Evolutionary conservation across 768 basidiomycete species (phyloP).

Genomic region (Cyclocybe aegerita): DNA sequence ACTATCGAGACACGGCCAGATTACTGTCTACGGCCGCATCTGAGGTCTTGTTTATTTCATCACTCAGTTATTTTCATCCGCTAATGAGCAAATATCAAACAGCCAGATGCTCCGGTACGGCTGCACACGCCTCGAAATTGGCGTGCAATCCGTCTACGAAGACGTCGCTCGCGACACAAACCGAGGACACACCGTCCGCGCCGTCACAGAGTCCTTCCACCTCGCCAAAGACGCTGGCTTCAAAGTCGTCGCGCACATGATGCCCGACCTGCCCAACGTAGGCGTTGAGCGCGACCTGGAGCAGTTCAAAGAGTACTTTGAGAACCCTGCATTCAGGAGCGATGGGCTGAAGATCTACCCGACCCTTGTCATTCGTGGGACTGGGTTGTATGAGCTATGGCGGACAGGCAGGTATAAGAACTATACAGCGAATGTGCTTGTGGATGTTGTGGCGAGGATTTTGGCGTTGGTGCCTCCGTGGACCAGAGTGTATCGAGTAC

Average conservation of each 20-base stretch:
- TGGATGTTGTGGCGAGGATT: conserved; percentile 95
- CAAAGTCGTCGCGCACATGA: conserved; percentile 99
- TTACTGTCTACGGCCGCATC: conserved; percentile 95
- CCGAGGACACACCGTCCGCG: conserved; percentile 96
- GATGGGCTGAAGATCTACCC: conserved; percentile 99
- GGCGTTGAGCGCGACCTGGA: conserved; percentile 96
- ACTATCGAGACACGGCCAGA: conserved; percentile 99
- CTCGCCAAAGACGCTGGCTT: conserved; percentile 98
- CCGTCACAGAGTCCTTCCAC: conserved; percentile 96
- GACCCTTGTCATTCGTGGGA: conserved; percentile 95
- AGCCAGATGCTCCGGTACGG: conserved; percentile 99
- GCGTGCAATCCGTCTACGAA: conserved; percentile 98
- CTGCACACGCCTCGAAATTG: conserved; percentile 97
- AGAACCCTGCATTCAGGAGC: conserved; percentile 95
- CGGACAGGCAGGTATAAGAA: conserved; percentile 97
- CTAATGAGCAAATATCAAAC: not conserved
- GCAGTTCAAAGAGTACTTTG: conserved; percentile 99
- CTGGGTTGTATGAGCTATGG: conserved; percentile 95
- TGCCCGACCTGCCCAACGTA: conserved; percentile 98
- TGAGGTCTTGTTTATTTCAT: conserved; percentile 52
- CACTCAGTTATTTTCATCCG: not conserved
- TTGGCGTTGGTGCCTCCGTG: conserved; percentile 96
- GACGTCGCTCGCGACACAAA: conserved; percentile 99
- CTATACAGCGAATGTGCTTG: conserved; percentile 97
- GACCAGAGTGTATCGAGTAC: conserved; percentile 98